phyloP scores from a whole-genome alignment of 1,284 basidiomycete species.

The Sporisorium exsertum region DNA sequence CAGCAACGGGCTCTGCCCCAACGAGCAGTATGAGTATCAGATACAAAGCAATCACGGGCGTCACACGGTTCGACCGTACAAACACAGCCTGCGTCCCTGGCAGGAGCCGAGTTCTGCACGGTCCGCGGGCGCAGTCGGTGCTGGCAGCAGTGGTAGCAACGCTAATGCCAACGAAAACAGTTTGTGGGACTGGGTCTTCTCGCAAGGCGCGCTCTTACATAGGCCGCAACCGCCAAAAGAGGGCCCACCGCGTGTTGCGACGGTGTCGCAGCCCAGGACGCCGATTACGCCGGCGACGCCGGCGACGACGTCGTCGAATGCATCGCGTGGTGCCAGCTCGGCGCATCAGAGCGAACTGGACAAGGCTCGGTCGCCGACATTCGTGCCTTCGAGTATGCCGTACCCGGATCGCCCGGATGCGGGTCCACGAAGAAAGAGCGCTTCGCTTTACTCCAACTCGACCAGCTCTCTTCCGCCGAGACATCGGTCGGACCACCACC shows the following conservation, averaged over 20 bases:
- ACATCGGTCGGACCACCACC: too few relatives aligned
- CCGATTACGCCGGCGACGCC: background rate
- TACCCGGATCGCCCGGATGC: too few relatives aligned
- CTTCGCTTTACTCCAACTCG: too few relatives aligned
- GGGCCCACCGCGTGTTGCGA: background rate
- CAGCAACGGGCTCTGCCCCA: background rate
- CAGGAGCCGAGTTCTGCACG: slow-evolving; percentile 20
- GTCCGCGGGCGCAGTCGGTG: background rate
- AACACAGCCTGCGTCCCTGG: slow-evolving; percentile 38
- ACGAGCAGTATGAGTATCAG: slow-evolving; percentile 2
- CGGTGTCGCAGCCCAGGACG: background rate
- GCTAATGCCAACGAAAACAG: slow-evolving; percentile 10
- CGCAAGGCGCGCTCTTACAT: slow-evolving; percentile 22
- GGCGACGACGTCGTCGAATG: too few relatives aligned
- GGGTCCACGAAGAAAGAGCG: too few relatives aligned
- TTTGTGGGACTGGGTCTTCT: slow-evolving; percentile 41
- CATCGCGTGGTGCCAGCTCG: background rate
- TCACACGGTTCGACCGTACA: slow-evolving; percentile 18
- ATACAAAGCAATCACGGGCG: background rate
- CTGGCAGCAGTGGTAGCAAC: background rate
- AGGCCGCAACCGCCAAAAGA: slow-evolving; percentile 25
- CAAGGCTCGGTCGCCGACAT: too few relatives aligned
- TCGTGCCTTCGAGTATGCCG: too few relatives aligned
- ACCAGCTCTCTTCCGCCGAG: too few relatives aligned
- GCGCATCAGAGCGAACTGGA: too few relatives aligned